Conservation (phyloP, 75 land plant species). For the Isoetes taiwanensis region DNA sequence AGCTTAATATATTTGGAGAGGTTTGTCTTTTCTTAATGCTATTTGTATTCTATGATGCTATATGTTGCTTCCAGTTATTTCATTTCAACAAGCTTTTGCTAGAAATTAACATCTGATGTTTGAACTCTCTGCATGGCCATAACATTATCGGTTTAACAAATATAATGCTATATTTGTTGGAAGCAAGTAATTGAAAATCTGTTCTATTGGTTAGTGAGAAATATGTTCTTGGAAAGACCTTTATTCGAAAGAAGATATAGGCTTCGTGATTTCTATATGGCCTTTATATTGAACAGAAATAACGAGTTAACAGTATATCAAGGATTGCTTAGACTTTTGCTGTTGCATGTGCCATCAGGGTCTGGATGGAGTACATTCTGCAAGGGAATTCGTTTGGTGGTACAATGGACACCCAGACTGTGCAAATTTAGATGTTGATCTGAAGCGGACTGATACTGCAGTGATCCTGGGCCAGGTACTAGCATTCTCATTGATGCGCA, state of each 20-base stretch:
- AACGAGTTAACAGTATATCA: too few species aligned
- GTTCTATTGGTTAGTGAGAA: too few species aligned
- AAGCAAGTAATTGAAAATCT: not conserved
- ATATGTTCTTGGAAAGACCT: too few species aligned
- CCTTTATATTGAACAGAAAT: too few species aligned
- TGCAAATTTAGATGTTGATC: constrained; percentile 44
- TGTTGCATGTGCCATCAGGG: too few species aligned
- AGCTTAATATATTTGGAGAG: constrained; percentile 70
- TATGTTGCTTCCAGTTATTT: too few species aligned
- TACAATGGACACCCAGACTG: constrained; percentile 97
- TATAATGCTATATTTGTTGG: not conserved
- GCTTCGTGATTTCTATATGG: too few species aligned
- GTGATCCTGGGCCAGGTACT: constrained; percentile 90
- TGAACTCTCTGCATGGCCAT: not conserved
- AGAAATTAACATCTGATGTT: not conserved
- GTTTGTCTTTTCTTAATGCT: constrained; percentile 21
- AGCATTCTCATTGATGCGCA: not conserved
- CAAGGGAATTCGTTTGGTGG: constrained; percentile 99
- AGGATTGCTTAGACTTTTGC: too few species aligned
- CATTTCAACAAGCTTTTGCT: too few species aligned
- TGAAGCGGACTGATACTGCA: constrained; percentile 70
- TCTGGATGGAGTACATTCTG: constrained; percentile 61
- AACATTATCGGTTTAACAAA: not conserved
- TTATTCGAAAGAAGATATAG: too few species aligned
- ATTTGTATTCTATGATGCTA: too few species aligned